phyloP scores from a whole-genome alignment of 148 eudicot species.

The Silene uniflora region DNA sequence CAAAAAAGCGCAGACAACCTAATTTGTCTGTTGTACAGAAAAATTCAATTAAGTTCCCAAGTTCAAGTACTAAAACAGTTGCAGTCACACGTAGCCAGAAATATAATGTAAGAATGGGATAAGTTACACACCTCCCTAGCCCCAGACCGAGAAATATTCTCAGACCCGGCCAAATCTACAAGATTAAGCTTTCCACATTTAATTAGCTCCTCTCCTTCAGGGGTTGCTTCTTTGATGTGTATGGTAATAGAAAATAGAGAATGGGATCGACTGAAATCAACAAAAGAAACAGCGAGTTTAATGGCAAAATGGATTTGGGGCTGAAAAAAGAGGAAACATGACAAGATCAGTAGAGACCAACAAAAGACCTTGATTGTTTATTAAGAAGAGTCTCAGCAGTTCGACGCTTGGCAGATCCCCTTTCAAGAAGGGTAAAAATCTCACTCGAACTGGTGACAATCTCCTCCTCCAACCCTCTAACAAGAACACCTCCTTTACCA shows the following conservation, averaged over 20 bases:
- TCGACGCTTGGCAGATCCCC: slow-evolving; percentile 94
- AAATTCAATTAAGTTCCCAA: background rate
- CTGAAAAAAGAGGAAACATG: background rate
- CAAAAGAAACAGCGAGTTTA: slow-evolving; percentile 2
- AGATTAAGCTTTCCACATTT: slow-evolving; percentile 91
- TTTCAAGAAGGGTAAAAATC: slow-evolving; percentile 85
- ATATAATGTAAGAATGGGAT: background rate
- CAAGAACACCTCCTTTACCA: slow-evolving; percentile 94
- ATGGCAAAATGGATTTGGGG: background rate
- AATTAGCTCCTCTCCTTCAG: slow-evolving; percentile 96
- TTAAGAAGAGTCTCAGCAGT: slow-evolving; percentile 91
- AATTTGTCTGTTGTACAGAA: background rate
- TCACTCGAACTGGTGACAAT: slow-evolving; percentile 86
- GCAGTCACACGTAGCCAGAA: background rate
- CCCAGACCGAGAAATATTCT: slow-evolving; percentile 93
- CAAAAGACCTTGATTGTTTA: slow-evolving; percentile 75
- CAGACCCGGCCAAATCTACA: slow-evolving; percentile 95
- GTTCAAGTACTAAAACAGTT: too few relatives aligned
- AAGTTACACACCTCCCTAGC: slow-evolving; percentile 70
- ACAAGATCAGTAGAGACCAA: background rate
- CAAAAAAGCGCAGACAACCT: background rate
- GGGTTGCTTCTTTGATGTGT: slow-evolving; percentile 93
- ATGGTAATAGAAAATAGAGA: slow-evolving; percentile 88
- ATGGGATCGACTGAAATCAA: slow-evolving; percentile 75
- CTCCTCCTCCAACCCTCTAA: slow-evolving; percentile 91